phyloP scores from a whole-genome alignment of 2,329 filamentous ascomycete species.

The Colletotrichum sp. region DNA sequence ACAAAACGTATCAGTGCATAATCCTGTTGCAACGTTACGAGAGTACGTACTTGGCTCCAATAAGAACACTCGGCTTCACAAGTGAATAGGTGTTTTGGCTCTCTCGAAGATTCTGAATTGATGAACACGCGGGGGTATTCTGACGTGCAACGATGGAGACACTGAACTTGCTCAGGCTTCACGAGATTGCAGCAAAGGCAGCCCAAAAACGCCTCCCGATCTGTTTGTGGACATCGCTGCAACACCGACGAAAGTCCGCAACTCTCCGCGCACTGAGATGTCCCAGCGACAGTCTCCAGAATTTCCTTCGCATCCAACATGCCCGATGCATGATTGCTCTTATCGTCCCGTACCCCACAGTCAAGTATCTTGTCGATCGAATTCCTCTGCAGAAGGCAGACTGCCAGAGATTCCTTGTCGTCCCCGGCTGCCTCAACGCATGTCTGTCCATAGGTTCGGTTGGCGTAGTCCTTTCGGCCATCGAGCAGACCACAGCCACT shows the following conservation, averaged over 20 bases:
- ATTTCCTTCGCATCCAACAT: not conserved
- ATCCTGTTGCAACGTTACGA: not conserved
- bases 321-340: not conserved
- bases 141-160: not conserved
- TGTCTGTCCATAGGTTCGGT: not conserved
- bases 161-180: not conserved
- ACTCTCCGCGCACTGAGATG: not conserved
- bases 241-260: not conserved
- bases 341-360: accelerated
- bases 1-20: not conserved
- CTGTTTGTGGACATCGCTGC: not conserved
- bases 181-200: not conserved
- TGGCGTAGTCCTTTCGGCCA: not conserved
- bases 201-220: not conserved
- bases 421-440: not conserved
- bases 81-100: not conserved
- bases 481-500: accelerated
- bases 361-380: not conserved
- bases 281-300: not conserved
- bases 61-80: not conserved
- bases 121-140: not conserved
- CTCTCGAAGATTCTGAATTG: not conserved
- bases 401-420: not conserved
- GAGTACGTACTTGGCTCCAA: not conserved
- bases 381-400: not conserved